Percentiles rank a stretch among this genome's conserved stretches.
Evolutionary conservation across 768 basidiomycete species (phyloP).

Genomic region (Mycena polygramma): DNA sequence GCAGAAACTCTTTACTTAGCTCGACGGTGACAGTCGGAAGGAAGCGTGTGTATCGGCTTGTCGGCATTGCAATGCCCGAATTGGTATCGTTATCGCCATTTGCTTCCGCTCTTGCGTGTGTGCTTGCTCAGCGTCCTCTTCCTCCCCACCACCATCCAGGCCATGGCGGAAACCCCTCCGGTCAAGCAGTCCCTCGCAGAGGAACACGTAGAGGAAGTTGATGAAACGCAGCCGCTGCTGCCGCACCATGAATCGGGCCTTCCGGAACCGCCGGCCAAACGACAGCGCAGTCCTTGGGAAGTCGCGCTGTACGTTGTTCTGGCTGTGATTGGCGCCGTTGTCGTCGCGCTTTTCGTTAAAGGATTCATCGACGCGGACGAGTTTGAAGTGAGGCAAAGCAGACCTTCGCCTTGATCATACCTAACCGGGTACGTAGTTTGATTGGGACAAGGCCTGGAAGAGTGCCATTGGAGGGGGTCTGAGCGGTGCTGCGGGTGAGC

Average conservation of each 20-base stretch:
- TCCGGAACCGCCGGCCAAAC: background rate
- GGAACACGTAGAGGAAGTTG: background rate
- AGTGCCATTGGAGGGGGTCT: conserved; percentile 91
- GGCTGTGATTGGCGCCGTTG: conserved; percentile 50
- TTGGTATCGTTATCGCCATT: conserved; percentile 22
- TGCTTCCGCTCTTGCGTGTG: background rate
- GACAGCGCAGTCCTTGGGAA: conserved; percentile 17
- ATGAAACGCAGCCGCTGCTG: conserved; percentile 21
- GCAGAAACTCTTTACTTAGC: background rate
- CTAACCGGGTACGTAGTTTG: conserved; percentile 69
- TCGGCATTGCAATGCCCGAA: too few species aligned
- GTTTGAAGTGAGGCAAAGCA: conserved; percentile 60
- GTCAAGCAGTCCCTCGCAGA: conserved; percentile 12
- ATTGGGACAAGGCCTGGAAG: conserved; percentile 80
- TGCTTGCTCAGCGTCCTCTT: conserved; percentile 12
- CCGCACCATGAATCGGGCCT: conserved; percentile 17
- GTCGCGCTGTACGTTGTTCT: conserved; percentile 48
- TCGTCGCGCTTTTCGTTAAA: conserved; percentile 71
- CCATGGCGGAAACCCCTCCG: conserved; percentile 26
- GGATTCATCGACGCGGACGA: conserved; percentile 79
- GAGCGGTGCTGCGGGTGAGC: conserved; percentile 82
- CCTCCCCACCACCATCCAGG: background rate
- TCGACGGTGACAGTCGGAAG: background rate
- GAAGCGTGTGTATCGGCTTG: background rate
- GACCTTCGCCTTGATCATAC: background rate